Evolutionary conservation across 805 yeast genomes (phyloP).

Genomic region (Barnettozyma pratensis): DNA sequence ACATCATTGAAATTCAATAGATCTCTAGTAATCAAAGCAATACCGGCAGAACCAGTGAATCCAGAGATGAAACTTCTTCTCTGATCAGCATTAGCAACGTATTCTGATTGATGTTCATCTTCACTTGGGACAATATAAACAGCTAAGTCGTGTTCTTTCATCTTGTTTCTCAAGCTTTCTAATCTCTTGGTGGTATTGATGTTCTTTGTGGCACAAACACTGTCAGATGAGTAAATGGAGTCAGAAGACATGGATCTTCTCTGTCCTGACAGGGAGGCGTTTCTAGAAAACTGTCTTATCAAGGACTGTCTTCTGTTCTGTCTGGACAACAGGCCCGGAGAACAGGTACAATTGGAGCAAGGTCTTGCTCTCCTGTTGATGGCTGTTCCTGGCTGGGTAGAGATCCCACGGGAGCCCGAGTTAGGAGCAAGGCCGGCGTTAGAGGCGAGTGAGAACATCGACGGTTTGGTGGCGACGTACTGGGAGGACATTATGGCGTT

Average conservation of each 20-base stretch:
- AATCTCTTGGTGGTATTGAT: conserved; percentile 60
- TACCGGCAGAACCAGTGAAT: conserved; percentile 91
- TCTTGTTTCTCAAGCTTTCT: conserved; percentile 51
- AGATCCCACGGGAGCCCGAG: conserved; percentile 2
- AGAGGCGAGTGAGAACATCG: conserved; percentile 38
- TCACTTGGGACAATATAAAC: conserved; percentile 81
- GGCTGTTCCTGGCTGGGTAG: conserved; percentile 13
- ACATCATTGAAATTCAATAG: conserved; percentile 35
- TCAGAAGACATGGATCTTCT: conserved; percentile 26
- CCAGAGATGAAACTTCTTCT: conserved; percentile 81
- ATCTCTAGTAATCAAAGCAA: conserved; percentile 71
- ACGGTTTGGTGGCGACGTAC: conserved; percentile 31
- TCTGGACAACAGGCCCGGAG: conserved; percentile 75
- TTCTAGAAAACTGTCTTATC: conserved; percentile 36
- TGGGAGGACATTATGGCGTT: conserved; percentile 22
- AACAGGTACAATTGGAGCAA: conserved; percentile 76
- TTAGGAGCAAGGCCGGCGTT: conserved; percentile 19
- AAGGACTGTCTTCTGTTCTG: conserved; percentile 55
- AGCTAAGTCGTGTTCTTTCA: conserved; percentile 59
- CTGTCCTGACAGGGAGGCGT: conserved; percentile 12
- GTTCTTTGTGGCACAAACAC: conserved; percentile 33
- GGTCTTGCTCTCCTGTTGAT: conserved; percentile 35
- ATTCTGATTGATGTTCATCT: conserved; percentile 92
- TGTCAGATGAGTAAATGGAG: conserved; percentile 34
- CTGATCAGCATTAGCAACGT: conserved; percentile 75